Base-by-base conservation (phyloP, 352 stramenopile genomes). In the Blastocystis sp. region DNA sequence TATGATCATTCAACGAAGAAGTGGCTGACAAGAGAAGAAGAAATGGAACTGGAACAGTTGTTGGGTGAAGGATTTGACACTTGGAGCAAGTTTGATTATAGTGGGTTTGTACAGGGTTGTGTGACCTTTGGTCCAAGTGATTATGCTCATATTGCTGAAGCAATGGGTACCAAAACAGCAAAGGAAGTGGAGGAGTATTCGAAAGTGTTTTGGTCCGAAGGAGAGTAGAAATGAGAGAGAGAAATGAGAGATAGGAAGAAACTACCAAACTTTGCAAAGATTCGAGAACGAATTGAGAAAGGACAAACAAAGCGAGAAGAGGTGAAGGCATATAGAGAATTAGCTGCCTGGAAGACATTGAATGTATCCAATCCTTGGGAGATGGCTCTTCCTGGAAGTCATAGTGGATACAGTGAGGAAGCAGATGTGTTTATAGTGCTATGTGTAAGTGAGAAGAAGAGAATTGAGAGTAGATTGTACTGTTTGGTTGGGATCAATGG, bases 41-140 rank as follows among this genome's bases (percentile, higher is more conserved):
- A 94, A 35, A 86, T 91, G 29, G 96, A 98, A 88, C 98, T 98
- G 88, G 89, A 94, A 57, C 83, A 91, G 63, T 89, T 98, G 16
- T 87, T 98, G 21, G 59, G 88, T 35, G 92, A 97, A 89, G 93
- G 94, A 32, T 98, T 98, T 89, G 91, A 91, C 9, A 92, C 95
- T 89, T 98, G 95, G 95, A 92, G 90, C 11, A 90, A 91, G 63
- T 58, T 88, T 88, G 81, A 95, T 58, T 96, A 93, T 88, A 92
- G 95, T 74, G 90, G 93, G 27, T 98, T 98, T 85, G 91, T 97
- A 66, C 96, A 96, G 78, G 92, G 94, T 37, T 95, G 93, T 67
- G 93, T 94, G 65, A 96, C 97, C 81, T 91, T 93, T 83, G 94
- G 95, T 54, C 91, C 96, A 42, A 91, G 96, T 69, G 92, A 94